Evolutionary conservation across 352 stramenopile genomes (phyloP), one percentile per base, ranked within the genome.

Genomic region (Globisporangium polare): DNA sequence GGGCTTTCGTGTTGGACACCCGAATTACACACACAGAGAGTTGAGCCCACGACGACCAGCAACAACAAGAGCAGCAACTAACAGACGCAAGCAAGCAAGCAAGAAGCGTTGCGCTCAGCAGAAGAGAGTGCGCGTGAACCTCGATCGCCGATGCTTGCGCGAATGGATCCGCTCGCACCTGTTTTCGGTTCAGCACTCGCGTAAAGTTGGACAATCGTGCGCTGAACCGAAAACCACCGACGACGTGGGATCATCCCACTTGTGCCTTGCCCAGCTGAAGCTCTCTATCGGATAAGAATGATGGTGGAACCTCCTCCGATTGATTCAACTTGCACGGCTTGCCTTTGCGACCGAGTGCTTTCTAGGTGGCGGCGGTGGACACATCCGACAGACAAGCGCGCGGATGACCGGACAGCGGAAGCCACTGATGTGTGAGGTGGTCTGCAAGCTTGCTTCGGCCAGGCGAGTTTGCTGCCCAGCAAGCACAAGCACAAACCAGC

Each of bases 261-360:
- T n/a, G n/a, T n/a, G n/a, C n/a, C n/a, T n/a, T 24, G 29, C 29
- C 29, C 41, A 42, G 5, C 37, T 42, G 37, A 42, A 42, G 41
- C 41, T 47, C 29, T 33, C 20, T 27, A 26, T 15, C 35, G 50
- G 50, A 56, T 43, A 56, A 56, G 50, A 56, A 56, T 43, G 50
- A 56, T 56, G 50, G 27, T 42, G 49, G 49, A 27, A 55, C 27
- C 22, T 8, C 29, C 29, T 33, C 7, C 4, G 29, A 56, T 56
- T 26, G 15, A 15, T 9, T 26, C 27, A 26, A 10, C 4, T 18
- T 26, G 4, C 33, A 22, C 24, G 26, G 13, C 10, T 39, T 53
- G 18, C 39, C n/a, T n/a, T n/a, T n/a, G 39, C 39, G 15, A 45
- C 39, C 31, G 47, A n/a, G 22, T 53, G 6, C n/a, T n/a, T 24